phyloP scores from a whole-genome alignment of 768 basidiomycete species.

The Galerina marginata region DNA sequence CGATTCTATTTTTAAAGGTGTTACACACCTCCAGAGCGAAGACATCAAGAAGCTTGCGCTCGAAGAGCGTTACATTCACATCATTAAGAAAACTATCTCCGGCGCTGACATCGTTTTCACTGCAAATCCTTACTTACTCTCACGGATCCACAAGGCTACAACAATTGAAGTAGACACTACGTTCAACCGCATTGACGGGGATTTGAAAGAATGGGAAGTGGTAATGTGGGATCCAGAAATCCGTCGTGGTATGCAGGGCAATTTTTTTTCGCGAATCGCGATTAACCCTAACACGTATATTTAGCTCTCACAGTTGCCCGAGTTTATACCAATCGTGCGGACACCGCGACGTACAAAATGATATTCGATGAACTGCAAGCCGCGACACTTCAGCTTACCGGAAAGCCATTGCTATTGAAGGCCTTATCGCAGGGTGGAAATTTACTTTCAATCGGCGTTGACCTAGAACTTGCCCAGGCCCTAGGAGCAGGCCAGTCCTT shows the following conservation, averaged over 20 bases:
- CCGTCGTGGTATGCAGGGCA: conserved; percentile 12
- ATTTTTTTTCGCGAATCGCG: background rate
- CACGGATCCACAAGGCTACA: conserved; percentile 19
- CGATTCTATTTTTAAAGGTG: background rate
- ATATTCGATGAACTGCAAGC: no score
- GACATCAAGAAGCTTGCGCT: conserved; percentile 35
- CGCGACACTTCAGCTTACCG: no score
- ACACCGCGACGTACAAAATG: no score
- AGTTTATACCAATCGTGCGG: conserved; percentile 19
- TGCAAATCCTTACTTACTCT: conserved; percentile 8
- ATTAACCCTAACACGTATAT: background rate
- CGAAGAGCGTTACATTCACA: conserved; percentile 24
- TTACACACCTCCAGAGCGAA: conserved; percentile 18
- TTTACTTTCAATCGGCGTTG: conserved; percentile 18
- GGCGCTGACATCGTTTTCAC: conserved; percentile 30
- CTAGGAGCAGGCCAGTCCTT: conserved; percentile 21
- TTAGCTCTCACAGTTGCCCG: conserved; percentile 20
- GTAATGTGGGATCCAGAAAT: conserved; percentile 16
- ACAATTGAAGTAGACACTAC: conserved; percentile 20
- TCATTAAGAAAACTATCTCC: background rate
- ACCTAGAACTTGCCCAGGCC: conserved; percentile 24
- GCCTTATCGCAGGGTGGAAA: conserved; percentile 14
- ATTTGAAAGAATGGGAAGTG: conserved; percentile 25
- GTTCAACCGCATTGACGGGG: conserved; percentile 14
- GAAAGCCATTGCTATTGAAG: no score